Percentiles rank a stretch among this genome's conserved stretches.
phyloP scores from a whole-genome alignment of 768 basidiomycete species.

The Mycena albidolilacea region DNA sequence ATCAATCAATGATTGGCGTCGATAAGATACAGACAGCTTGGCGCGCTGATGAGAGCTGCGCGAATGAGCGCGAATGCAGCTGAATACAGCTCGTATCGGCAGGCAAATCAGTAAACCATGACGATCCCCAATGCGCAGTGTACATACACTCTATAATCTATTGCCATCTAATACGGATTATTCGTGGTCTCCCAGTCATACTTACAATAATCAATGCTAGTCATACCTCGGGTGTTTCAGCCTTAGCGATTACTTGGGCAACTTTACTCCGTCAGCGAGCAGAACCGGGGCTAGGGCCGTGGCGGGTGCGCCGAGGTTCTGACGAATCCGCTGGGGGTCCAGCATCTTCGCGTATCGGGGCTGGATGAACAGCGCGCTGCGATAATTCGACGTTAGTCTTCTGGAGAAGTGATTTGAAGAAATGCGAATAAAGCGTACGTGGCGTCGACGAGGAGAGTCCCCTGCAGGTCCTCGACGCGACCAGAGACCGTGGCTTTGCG shows the following conservation, averaged over 20 bases:
- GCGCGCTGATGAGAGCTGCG: no score
- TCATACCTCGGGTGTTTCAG: no score
- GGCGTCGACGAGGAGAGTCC: constrained; percentile 23
- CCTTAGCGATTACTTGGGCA: constrained; percentile 1
- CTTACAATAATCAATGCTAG: no score
- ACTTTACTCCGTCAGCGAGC: background rate
- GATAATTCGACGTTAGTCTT: background rate
- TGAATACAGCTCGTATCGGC: no score
- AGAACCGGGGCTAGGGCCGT: background rate
- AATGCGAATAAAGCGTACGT: background rate
- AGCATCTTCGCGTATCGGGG: constrained; percentile 23
- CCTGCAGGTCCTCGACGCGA: constrained; percentile 20
- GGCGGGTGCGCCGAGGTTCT: constrained; percentile 10
- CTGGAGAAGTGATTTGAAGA: background rate
- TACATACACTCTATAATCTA: no score
- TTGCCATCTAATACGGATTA: no score
- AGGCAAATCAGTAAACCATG: no score
- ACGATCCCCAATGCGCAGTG: no score
- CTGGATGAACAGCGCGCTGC: constrained; percentile 23
- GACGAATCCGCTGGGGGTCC: background rate
- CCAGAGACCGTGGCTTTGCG: constrained; percentile 16
- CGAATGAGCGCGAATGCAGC: no score
- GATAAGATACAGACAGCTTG: no score
- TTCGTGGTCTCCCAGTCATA: no score
- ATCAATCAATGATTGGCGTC: no score